Evolutionary conservation across 441 rosid species (phyloP), one percentile per base, ranked within the genome.

Genomic region (Theobroma grandiflorum): DNA sequence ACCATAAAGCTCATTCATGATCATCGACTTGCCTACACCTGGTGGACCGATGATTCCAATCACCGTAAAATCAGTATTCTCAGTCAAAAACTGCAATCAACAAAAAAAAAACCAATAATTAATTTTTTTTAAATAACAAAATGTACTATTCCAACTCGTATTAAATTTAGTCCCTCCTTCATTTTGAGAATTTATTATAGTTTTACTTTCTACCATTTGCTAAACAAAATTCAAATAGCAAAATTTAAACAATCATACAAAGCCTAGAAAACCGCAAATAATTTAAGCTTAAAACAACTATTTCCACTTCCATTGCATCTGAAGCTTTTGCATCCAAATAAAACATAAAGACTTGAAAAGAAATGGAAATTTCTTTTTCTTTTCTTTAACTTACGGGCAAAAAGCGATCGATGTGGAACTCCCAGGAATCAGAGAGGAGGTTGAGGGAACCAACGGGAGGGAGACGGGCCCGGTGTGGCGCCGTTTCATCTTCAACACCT

Each of bases 401-500:
- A 72, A 94, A 89, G 76, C 98, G 94, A 82, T 94, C 98, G 53
- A 90, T 87, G 79, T 94, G 93, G 73, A 94, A 91, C 47, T 92
- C 98, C 98, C 98, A 92, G 8, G 95, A 90, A 80, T 94, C 98
- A 4, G 97, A 91, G 76, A 94, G 95, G 50, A 94, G 90, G 80
- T 94, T 94, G 77, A 92, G 90, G 42, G 94, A 91, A 22, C 88
- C 88, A 31, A 89, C 89, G 11, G 94, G 85, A 61, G 96, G 98
- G 7, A 91, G 84, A 35, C 97, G 94, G 43, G 93, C 82, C 47
- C 92, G 88, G 74, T 85, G 92, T 18, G 82, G 66, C 43, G 87
- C 84, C 43, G 89, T 85, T 52, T 92, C 96, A 11, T 91, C 96
- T 59, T 89, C 94, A 38, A 63, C 79, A 57, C 80, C 79, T 47